Base-by-base conservation (phyloP, 1,139 yeast species). In the Debaryomyces sp. region DNA sequence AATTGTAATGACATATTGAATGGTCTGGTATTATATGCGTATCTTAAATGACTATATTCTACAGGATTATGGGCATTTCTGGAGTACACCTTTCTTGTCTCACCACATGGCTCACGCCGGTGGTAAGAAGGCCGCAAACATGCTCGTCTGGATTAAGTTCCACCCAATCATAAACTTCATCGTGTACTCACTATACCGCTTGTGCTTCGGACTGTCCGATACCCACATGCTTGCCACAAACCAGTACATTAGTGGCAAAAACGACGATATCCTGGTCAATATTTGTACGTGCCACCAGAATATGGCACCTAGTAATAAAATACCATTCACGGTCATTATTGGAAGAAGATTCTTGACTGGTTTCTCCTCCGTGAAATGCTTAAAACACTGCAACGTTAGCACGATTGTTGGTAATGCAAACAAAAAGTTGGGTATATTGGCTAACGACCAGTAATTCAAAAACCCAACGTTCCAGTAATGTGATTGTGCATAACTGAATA, bases 381-480 rank as follows among this genome's bases (percentile, higher is more conserved):
- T 64, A 50, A 64, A 50, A 34, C 63, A 51, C 48, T 62, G 54
- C 67, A 67, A 32, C 52, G 67, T 57, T 52, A 85, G 59, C 2
- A 69, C 29, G 3, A 88, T 61, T 10, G 85, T 81, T 1, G 98
- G 99, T 0, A 78, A 53, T 0, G 90, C 95, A 58, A 94, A 74
- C n/a, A 85, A 33, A 60, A 94, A 92, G 63, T 92, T 89, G 9
- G 97, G 97, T 12, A 89, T 66, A 60, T 94, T 92, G 58, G 83
- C 84, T 0, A 75, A 55, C 0, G 95, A 85, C 95, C 97, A 94
- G 65, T 94, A 94, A 42, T 70, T 73, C 45, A 94, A 67, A 48
- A 92, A 82, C 0, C 99, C 99, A 41, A 76, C 78, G 56, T 83
- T 80, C 99, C 99, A 94, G 65, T 94, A 92, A 54, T 84, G 77